Evolutionary conservation across 192 early-diverging fungal genomes (phyloP).

Genomic region (Podila minutissima): DNA sequence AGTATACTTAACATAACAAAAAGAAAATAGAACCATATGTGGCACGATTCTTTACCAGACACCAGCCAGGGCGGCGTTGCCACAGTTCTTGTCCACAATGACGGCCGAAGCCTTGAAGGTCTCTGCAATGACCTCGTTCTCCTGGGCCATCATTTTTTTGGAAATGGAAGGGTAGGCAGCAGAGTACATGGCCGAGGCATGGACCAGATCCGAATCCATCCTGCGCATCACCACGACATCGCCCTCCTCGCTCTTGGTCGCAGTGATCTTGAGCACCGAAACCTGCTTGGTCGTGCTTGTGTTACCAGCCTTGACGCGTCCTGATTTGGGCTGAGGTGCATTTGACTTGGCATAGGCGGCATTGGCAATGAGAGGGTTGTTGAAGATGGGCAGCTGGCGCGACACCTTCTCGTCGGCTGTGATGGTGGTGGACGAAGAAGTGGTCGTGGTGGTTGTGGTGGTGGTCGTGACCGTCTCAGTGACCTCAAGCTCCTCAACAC

Average conservation of each 20-base stretch:
- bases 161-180: constrained; percentile 26
- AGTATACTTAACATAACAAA: background rate
- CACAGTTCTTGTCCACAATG: constrained; percentile 11
- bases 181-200: constrained; percentile 26
- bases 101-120: constrained; percentile 19
- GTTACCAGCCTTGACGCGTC: constrained; percentile 31
- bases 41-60: constrained; percentile 19
- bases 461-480: constrained; percentile 6
- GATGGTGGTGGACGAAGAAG: constrained; percentile 10
- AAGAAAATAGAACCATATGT: background rate
- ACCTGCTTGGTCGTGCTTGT: constrained; percentile 6
- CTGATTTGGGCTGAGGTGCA: constrained; percentile 20
- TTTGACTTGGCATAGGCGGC: background rate
- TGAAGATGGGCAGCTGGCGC: constrained; percentile 35
- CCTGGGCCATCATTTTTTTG: constrained; percentile 6
- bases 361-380: constrained; percentile 24
- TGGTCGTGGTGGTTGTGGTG: constrained; percentile 27
- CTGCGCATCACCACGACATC: constrained; percentile 36
- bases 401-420: constrained; percentile 5
- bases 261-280: constrained; percentile 25
- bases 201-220: constrained; percentile 30
- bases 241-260: constrained; percentile 21
- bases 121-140: constrained; percentile 1
- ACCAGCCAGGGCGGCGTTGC: constrained; percentile 13
- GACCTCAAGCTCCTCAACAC: background rate